Conservation (phyloP, 1,139 yeast species). For the Geotrichum macrosporum region DNA sequence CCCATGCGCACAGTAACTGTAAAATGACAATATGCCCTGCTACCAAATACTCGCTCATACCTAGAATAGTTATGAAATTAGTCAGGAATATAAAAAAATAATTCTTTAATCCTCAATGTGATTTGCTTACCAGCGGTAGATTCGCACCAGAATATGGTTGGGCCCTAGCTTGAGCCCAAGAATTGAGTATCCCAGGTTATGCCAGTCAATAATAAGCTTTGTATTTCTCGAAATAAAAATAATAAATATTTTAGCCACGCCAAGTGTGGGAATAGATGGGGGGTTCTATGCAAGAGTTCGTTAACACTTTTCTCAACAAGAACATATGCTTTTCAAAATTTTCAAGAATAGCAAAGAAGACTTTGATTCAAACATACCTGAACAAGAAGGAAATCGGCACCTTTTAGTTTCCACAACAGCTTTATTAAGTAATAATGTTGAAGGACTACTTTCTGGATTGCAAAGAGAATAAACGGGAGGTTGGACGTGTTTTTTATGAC, state of each 20-base stretch:
- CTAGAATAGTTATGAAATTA: no score
- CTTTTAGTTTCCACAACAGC: constrained; percentile 53
- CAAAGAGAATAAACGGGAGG: constrained; percentile 58
- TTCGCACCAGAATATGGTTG: constrained; percentile 58
- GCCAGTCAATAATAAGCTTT: constrained; percentile 86
- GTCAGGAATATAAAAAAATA: no score
- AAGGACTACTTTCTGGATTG: constrained; percentile 51
- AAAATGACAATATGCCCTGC: constrained; percentile 61
- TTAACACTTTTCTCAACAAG: constrained; percentile 34
- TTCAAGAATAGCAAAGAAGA: neutral
- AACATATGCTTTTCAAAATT: neutral
- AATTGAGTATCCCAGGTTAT: constrained; percentile 84
- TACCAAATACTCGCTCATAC: constrained; percentile 47
- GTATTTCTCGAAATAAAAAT: constrained; percentile 54
- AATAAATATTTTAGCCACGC: constrained; percentile 56
- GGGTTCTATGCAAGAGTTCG: constrained; percentile 67
- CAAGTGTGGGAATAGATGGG: constrained; percentile 80
- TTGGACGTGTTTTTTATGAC: constrained; percentile 44
- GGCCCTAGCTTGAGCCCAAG: constrained; percentile 58
- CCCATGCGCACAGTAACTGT: constrained; percentile 81
- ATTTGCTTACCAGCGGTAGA: constrained; percentile 42
- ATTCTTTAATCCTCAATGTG: neutral
- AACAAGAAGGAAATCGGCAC: constrained; percentile 64
- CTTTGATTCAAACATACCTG: constrained; percentile 16
- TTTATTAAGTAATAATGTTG: constrained; percentile 51